These are phyloP conservation scores for Xylariaceae sp. DNA, from an alignment of 2,329 filamentous ascomycete genomes.

Conservation along the genomic window DNA sequence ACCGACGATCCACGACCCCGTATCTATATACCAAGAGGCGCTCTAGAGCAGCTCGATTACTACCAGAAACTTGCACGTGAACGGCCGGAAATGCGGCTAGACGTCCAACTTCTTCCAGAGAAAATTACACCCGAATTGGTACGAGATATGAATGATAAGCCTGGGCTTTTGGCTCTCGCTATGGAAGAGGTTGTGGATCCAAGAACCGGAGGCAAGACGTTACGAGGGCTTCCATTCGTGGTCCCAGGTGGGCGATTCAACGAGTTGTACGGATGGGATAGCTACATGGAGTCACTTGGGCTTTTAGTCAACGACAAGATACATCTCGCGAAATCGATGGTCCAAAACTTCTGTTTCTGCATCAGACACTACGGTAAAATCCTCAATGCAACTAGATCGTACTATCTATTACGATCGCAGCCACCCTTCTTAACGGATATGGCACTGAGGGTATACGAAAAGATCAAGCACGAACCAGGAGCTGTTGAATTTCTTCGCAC, in stretches of 20 bases:
- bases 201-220: constrained; percentile 67
- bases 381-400: constrained; percentile 92
- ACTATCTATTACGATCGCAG: constrained; percentile 93
- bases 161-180: constrained; percentile 84
- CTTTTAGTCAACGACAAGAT: constrained; percentile 83
- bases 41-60: constrained; percentile 86
- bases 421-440: constrained; percentile 98
- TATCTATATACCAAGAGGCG: constrained; percentile 85
- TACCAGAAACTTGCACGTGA: constrained; percentile 80
- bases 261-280: constrained; percentile 98
- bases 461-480: constrained; percentile 83
- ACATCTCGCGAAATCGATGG: constrained; percentile 91
- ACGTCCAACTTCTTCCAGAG: constrained; percentile 78
- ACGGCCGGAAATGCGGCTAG: constrained; percentile 80
- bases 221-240: constrained; percentile 88
- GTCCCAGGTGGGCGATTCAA: constrained; percentile 98
- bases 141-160: constrained; percentile 80
- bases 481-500: constrained; percentile 79
- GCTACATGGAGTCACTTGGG: constrained; percentile 96
- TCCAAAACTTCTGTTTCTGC: constrained; percentile 95
- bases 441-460: constrained; percentile 90
- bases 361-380: constrained; percentile 99
- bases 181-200: constrained; percentile 77
- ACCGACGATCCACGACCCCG: constrained; percentile 85
- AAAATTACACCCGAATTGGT: constrained; percentile 81